These are phyloP conservation scores for Yarrowia divulgata DNA, from an alignment of 805 yeast genomes.

Conservation along the genomic window DNA sequence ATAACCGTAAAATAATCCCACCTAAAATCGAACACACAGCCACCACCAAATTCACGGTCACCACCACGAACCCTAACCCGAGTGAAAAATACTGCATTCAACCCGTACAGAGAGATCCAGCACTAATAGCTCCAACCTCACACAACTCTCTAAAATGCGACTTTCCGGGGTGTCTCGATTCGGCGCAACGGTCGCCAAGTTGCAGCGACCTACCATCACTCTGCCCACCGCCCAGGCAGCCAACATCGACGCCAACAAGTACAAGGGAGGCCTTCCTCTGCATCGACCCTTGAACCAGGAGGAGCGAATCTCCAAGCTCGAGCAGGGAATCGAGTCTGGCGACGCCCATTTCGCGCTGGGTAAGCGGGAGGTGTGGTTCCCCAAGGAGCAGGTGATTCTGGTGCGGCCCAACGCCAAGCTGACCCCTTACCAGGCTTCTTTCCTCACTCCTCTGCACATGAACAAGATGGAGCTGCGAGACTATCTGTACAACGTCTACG, in stretches of 20 bases:
- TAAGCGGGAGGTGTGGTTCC: slow-evolving; percentile 76
- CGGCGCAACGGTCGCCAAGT: slow-evolving; percentile 27
- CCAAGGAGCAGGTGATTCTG: slow-evolving; percentile 80
- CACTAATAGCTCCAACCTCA: neutral
- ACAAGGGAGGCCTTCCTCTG: slow-evolving; percentile 28
- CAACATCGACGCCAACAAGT: neutral
- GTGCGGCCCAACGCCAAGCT: slow-evolving; percentile 94
- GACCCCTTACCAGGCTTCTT: slow-evolving; percentile 96
- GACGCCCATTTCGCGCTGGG: slow-evolving; percentile 82
- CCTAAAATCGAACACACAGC: neutral
- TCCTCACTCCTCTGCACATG: slow-evolving; percentile 90
- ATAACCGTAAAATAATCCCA: neutral
- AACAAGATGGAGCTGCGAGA: slow-evolving; percentile 95
- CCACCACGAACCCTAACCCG: slow-evolving; percentile 21
- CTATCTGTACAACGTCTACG: slow-evolving; percentile 88
- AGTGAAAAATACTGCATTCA: slow-evolving; percentile 32
- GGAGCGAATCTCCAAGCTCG: slow-evolving; percentile 21
- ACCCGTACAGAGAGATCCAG: neutral
- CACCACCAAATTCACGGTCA: neutral
- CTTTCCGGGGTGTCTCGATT: slow-evolving; percentile 39
- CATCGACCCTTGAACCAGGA: slow-evolving; percentile 32
- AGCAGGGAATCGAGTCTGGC: slow-evolving; percentile 26
- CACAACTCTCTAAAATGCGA: slow-evolving; percentile 10
- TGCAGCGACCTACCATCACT: slow-evolving; percentile 28
- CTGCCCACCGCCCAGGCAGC: slow-evolving; percentile 28